phyloP scores from a whole-genome alignment of 2,329 filamentous ascomycete species.

The Didymella glomerata region DNA sequence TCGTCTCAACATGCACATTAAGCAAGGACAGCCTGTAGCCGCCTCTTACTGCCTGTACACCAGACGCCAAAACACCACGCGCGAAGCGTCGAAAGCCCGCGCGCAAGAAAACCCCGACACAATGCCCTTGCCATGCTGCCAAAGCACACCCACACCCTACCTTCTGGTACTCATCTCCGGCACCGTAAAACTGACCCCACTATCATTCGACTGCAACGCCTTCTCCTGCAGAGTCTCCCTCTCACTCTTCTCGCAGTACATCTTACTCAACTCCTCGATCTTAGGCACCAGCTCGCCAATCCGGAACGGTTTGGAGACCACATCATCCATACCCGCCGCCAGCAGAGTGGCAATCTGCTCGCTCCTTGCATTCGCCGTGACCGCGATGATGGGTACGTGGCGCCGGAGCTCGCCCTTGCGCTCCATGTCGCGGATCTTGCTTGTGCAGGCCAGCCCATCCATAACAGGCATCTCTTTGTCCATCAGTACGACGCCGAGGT shows the following conservation, averaged over 20 bases:
- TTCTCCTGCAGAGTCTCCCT: slow-evolving; percentile 11
- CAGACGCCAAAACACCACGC: neutral
- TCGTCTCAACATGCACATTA: neutral
- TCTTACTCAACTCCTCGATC: slow-evolving; percentile 57
- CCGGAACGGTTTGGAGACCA: slow-evolving; percentile 61
- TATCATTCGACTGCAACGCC: slow-evolving; percentile 14
- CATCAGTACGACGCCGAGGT: slow-evolving; percentile 49
- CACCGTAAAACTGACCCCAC: slow-evolving; percentile 11
- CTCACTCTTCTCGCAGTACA: slow-evolving; percentile 21
- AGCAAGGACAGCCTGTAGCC: neutral
- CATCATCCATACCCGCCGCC: slow-evolving; percentile 57
- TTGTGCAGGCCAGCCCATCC: slow-evolving; percentile 52
- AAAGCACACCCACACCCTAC: neutral
- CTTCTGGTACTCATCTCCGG: neutral
- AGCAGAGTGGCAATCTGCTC: slow-evolving; percentile 53
- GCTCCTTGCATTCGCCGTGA: slow-evolving; percentile 53
- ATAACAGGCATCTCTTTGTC: slow-evolving; percentile 56
- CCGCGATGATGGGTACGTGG: slow-evolving; percentile 54
- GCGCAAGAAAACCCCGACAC: neutral
- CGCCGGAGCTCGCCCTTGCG: slow-evolving; percentile 42
- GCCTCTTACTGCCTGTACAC: neutral
- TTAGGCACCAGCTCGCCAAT: slow-evolving; percentile 61
- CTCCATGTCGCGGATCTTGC: slow-evolving; percentile 50
- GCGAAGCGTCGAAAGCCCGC: neutral
- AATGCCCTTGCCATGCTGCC: neutral